phyloP scores from a whole-genome alignment of 805 yeast species.

The Gaillardinia entomophila region DNA sequence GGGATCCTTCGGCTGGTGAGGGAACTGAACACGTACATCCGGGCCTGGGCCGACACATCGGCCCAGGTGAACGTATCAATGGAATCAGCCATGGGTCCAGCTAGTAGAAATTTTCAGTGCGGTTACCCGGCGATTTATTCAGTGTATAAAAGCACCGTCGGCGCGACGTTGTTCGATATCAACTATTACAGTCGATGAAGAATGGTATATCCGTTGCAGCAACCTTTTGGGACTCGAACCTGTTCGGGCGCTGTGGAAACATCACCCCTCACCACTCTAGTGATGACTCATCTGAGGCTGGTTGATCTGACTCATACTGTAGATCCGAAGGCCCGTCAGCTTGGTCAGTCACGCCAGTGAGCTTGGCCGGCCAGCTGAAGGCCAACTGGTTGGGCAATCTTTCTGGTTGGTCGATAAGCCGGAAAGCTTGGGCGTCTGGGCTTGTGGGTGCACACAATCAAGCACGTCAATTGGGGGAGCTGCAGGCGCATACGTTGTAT shows the following conservation, averaged over 20 bases:
- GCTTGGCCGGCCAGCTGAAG: too few species aligned
- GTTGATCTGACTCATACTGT: too few species aligned
- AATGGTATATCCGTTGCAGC: neutral
- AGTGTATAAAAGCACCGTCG: conserved; percentile 1
- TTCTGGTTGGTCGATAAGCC: too few species aligned
- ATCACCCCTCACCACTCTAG: neutral
- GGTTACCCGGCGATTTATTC: too few species aligned
- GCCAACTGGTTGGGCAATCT: too few species aligned
- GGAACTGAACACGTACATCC: neutral
- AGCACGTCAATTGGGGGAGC: too few species aligned
- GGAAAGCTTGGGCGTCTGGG: too few species aligned
- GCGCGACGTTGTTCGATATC: conserved; percentile 27
- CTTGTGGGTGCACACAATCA: too few species aligned
- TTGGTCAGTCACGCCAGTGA: too few species aligned
- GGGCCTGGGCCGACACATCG: neutral
- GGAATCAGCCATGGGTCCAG: conserved; percentile 3
- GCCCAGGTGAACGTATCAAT: conserved; percentile 10
- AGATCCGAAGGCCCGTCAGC: too few species aligned
- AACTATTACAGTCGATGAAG: conserved; percentile 59
- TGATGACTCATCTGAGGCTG: neutral
- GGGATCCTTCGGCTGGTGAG: neutral
- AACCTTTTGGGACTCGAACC: neutral
- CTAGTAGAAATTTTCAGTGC: neutral
- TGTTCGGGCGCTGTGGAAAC: conserved; percentile 1
- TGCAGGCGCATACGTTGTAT: too few species aligned